Conservation (phyloP, 495 filamentous ascomycete species). For the Glarea lozoyensis region DNA sequence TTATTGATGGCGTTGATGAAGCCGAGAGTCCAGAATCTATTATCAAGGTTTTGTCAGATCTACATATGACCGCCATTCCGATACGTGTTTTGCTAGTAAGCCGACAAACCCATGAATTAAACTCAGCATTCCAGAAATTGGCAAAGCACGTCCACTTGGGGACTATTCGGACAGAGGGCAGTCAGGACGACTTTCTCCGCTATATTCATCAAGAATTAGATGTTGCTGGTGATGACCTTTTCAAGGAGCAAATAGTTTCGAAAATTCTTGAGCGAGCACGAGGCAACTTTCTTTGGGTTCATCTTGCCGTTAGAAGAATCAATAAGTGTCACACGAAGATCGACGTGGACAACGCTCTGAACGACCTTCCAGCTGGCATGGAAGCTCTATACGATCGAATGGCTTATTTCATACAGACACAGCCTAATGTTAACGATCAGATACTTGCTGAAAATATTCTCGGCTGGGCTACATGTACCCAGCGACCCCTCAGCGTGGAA, state of each 20-base stretch:
- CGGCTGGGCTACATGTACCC: conserved; percentile 24
- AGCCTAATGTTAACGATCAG: conserved; percentile 6
- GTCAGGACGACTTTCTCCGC: conserved; percentile 4
- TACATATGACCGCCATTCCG: neutral
- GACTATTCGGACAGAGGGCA: no score
- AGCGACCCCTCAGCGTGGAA: conserved; percentile 20
- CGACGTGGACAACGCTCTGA: conserved; percentile 22
- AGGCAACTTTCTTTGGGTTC: conserved; percentile 30
- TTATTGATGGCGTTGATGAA: conserved; percentile 37
- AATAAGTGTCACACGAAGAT: conserved; percentile 19
- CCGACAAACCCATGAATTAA: no score
- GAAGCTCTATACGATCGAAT: conserved; percentile 24
- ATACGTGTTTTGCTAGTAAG: conserved; percentile 11
- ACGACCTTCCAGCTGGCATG: conserved; percentile 29
- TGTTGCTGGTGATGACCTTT: no score
- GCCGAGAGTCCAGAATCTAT: conserved; percentile 10
- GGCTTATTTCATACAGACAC: no score
- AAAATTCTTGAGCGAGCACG: conserved; percentile 25
- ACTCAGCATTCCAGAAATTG: no score
- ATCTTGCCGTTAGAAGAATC: conserved; percentile 26
- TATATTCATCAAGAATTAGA: conserved; percentile 21
- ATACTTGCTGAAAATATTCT: conserved; percentile 25
- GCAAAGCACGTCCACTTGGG: no score
- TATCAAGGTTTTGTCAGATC: conserved; percentile 9
- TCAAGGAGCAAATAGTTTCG: no score